Base-by-base conservation (phyloP, 495 filamentous ascomycete genomes). In the Friedmanniomyces simplex region DNA sequence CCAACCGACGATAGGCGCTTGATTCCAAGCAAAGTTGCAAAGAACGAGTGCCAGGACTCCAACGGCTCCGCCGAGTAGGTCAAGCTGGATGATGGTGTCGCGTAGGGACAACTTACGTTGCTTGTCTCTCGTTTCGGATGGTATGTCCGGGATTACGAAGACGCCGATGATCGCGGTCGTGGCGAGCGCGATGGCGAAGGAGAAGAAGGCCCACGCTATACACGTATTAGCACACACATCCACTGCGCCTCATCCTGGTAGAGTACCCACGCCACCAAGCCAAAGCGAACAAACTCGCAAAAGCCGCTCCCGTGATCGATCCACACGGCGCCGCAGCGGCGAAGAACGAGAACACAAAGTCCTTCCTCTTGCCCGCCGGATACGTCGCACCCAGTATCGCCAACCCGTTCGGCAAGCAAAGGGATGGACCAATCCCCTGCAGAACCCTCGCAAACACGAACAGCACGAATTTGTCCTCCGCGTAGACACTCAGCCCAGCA, bases 341-440 rank as follows among this genome's bases (percentile, higher is more conserved):
- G 59, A 87, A 87, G 11, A 83, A 37, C 0, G 76, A 69, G 59
- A 88, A 86, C 0, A 77, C 72, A 72, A 88, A 78, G 41, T 80
- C 71, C 72, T 86, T 83, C 46, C 76, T 74, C 41, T 63, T 67
- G 0, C 79, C 79, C 0, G 76, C 74, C 0, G 65, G 59, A 59
- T 83, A 86, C 0, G 74, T 74, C 0, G 71, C 64, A 5, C 82
- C 85, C 39, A 69, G 58, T n/a, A 71, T 22, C 0, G 69, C 69
- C 13, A 72, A 55, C 0, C 54, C 67, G 50, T 72, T 71, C 12
- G 70, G 67, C 34, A 70, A 52, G 12, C 64, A 45, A 14, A 71
- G 42, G 10, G 70, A 68, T 5, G 66, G 67, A 7, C 70, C 69
- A 36, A 72, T 71, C 2, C 70, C 70, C 42, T 71, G 67, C 62